Conservation (phyloP, 495 filamentous ascomycete genomes). For the Neurospora tetrasperma region DNA sequence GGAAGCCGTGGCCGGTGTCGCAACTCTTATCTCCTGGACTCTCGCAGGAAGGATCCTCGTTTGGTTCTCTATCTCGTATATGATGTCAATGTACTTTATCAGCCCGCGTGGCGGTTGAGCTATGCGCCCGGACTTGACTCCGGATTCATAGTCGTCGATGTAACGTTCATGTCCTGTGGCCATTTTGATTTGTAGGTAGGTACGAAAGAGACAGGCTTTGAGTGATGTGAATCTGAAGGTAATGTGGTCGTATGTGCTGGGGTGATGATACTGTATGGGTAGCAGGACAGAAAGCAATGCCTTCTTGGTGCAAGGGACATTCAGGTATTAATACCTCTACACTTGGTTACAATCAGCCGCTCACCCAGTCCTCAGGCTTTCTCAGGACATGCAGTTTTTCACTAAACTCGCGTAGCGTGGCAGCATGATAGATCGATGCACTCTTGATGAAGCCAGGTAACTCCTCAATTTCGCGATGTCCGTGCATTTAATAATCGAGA, state of each 20-base stretch:
- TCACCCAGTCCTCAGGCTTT: not conserved
- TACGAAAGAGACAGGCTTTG: not conserved
- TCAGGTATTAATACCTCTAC: not conserved
- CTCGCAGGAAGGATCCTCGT: not conserved
- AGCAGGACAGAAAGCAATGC: not conserved
- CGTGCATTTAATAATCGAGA: too few relatives aligned
- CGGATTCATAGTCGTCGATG: not conserved
- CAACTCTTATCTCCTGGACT: not conserved
- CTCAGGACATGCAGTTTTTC: too few relatives aligned
- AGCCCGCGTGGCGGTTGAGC: not conserved
- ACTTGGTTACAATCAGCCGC: not conserved
- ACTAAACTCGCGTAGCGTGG: too few relatives aligned
- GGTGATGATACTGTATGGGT: too few relatives aligned
- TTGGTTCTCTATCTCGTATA: not conserved
- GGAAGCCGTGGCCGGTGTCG: rapidly evolving
- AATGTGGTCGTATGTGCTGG: not conserved
- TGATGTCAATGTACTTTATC: not conserved
- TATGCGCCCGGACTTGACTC: not conserved
- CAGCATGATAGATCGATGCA: too few relatives aligned
- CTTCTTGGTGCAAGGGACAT: not conserved
- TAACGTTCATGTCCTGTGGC: not conserved
- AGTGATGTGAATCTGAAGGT: not conserved
- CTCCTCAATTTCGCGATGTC: too few relatives aligned
- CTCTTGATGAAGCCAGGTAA: too few relatives aligned
- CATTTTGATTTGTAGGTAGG: not conserved